phyloP scores from a whole-genome alignment of 495 filamentous ascomycete genomes.

The Jackrogersella minutella region DNA sequence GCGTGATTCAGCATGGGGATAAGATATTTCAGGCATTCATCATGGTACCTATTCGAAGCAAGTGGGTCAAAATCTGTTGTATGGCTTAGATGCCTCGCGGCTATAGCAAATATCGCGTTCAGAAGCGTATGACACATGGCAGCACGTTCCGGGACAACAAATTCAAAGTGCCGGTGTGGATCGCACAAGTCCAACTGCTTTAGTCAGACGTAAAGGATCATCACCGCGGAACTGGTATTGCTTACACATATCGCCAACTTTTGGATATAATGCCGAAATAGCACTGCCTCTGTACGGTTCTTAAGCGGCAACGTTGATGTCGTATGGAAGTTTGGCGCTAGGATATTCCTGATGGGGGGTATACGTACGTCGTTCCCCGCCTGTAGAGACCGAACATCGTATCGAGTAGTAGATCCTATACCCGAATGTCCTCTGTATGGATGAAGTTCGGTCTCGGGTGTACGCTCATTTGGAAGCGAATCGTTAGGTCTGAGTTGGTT shows the following conservation, averaged over 20 bases:
- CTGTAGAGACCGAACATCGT: neutral
- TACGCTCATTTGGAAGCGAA: neutral
- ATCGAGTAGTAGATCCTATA: neutral
- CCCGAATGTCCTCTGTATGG: neutral
- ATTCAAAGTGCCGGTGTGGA: constrained; percentile 60
- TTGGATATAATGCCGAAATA: constrained; percentile 59
- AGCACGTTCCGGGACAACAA: constrained; percentile 61
- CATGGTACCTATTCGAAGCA: constrained; percentile 58
- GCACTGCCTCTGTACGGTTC: constrained; percentile 48
- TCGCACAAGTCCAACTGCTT: constrained; percentile 66
- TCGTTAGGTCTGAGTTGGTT: neutral
- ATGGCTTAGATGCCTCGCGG: constrained; percentile 62
- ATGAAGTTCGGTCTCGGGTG: neutral
- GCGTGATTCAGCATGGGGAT: constrained; percentile 59
- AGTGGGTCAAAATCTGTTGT: constrained; percentile 56
- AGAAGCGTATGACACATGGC: constrained; percentile 60
- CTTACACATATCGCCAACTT: constrained; percentile 60
- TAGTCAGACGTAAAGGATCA: constrained; percentile 10
- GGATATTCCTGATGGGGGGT: neutral
- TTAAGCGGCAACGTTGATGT: constrained; percentile 48
- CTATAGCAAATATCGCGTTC: constrained; percentile 66
- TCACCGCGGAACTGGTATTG: neutral
- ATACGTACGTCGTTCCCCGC: constrained; percentile 3
- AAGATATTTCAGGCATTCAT: constrained; percentile 59
- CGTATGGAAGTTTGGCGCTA: constrained; percentile 8